phyloP scores from a whole-genome alignment of 2,329 filamentous ascomycete species.

The Hypoxylon sp. region DNA sequence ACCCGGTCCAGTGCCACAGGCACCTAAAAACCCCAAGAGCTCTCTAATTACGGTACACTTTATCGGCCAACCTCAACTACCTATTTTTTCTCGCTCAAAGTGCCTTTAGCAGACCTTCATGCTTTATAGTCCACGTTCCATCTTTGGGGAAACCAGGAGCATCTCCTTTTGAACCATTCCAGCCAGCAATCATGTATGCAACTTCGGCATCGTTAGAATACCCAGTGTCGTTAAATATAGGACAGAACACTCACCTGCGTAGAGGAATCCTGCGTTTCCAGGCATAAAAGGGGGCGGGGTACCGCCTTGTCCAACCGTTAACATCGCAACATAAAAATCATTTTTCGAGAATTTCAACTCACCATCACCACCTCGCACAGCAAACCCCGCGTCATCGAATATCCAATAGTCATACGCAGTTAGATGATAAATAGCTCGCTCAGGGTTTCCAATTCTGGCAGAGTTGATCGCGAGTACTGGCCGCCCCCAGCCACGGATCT shows the following conservation, averaged over 20 bases:
- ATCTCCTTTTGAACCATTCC: constrained; percentile 52
- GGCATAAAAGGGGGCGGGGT: constrained; percentile 57
- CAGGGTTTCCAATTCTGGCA: constrained; percentile 59
- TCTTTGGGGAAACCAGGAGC: constrained; percentile 57
- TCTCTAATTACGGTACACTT: neutral
- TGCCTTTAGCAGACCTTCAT: constrained; percentile 56
- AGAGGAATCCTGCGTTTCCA: constrained; percentile 58
- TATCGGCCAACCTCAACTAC: neutral
- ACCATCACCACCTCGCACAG: constrained; percentile 41
- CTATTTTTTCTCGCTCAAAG: constrained; percentile 44
- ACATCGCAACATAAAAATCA: neutral
- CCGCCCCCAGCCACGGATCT: constrained; percentile 64
- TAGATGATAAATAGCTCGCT: constrained; percentile 60
- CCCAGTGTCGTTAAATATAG: neutral
- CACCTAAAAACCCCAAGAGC: too few relatives aligned
- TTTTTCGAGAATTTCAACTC: constrained; percentile 2
- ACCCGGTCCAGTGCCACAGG: too few relatives aligned
- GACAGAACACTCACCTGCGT: constrained; percentile 45
- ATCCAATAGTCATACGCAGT: constrained; percentile 61
- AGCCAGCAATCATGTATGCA: constrained; percentile 57
- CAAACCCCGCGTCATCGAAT: constrained; percentile 57
- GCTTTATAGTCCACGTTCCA: constrained; percentile 55
- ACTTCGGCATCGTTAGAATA: constrained; percentile 47
- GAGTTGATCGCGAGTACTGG: constrained; percentile 64
- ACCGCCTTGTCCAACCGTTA: constrained; percentile 38